Percentiles rank a stretch among this genome's conserved stretches.
Conservation (phyloP, 228 moss, liverwort and hornwort genomes). For the Sphagnum fallax region DNA sequence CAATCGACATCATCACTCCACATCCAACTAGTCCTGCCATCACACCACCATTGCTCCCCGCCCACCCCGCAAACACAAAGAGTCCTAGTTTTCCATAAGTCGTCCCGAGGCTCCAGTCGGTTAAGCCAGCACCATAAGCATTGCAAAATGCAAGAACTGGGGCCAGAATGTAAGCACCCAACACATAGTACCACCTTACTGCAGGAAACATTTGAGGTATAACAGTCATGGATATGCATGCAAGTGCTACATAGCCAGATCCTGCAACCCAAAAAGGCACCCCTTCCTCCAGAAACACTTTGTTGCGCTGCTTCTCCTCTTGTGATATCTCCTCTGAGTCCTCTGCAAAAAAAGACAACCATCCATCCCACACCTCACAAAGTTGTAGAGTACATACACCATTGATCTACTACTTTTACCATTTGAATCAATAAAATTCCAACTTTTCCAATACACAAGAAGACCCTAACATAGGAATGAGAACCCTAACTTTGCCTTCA, state of each 20-base stretch:
- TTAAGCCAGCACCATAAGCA: constrained; percentile 66
- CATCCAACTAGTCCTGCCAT: constrained; percentile 64
- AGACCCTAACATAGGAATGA: too few species aligned
- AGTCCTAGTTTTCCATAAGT: constrained; percentile 90
- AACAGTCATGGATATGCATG: constrained; percentile 34
- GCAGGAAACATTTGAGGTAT: constrained; percentile 63
- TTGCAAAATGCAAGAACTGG: constrained; percentile 92
- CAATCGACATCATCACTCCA: constrained; percentile 82
- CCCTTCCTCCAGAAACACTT: constrained; percentile 66
- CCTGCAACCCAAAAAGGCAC: constrained; percentile 58
- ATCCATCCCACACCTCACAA: too few species aligned
- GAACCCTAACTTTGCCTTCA: too few species aligned
- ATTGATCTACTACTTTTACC: too few species aligned
- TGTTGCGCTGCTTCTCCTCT: constrained; percentile 51
- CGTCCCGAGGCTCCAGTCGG: constrained; percentile 82
- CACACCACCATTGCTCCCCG: constrained; percentile 60
- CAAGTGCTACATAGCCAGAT: constrained; percentile 57
- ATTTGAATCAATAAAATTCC: too few species aligned
- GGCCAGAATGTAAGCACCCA: constrained; percentile 66
- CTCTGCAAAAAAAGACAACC: too few species aligned
- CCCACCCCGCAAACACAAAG: constrained; percentile 87
- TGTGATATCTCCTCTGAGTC: not conserved
- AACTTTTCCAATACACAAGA: too few species aligned
- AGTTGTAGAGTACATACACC: too few species aligned
- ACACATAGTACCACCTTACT: constrained; percentile 81